These are phyloP conservation scores for Schwanniomyces yamadae DNA, from an alignment of 805 yeast genomes.

Conservation along the genomic window DNA sequence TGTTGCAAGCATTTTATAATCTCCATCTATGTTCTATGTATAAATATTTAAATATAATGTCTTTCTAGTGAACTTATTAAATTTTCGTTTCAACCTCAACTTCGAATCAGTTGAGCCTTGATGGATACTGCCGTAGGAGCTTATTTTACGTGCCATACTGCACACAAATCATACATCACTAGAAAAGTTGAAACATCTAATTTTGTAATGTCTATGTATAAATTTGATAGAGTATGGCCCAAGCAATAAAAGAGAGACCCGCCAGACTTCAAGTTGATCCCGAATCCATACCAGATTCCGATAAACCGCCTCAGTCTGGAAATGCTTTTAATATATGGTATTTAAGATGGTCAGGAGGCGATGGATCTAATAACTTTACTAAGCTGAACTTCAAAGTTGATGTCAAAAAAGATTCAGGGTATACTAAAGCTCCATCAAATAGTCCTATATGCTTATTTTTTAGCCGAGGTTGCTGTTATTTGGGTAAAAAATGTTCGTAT, in stretches of 20 bases:
- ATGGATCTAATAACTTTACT: slow-evolving; percentile 46
- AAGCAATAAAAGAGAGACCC: slow-evolving; percentile 25
- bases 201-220: no score
- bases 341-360: slow-evolving; percentile 84
- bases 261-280: slow-evolving; percentile 79
- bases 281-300: slow-evolving; percentile 50
- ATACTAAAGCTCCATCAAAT: slow-evolving; percentile 63
- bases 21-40: no score
- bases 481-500: slow-evolving; percentile 74
- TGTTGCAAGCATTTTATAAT: slow-evolving; percentile 27
- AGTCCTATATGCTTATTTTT: slow-evolving; percentile 74
- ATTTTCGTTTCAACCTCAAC: no score
- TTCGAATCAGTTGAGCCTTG: no score
- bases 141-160: no score
- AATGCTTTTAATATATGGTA: slow-evolving; percentile 85
- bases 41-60: no score
- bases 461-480: slow-evolving; percentile 84
- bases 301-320: slow-evolving; percentile 78
- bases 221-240: no score
- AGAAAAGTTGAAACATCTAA: no score
- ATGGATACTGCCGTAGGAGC: no score
- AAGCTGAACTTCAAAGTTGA: slow-evolving; percentile 60
- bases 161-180: no score
- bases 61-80: no score
- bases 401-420: slow-evolving; percentile 66